Evolutionary conservation across 768 basidiomycete species (phyloP), one percentile per base, ranked within the genome.

Genomic region (Kwoniella dejecticola): DNA sequence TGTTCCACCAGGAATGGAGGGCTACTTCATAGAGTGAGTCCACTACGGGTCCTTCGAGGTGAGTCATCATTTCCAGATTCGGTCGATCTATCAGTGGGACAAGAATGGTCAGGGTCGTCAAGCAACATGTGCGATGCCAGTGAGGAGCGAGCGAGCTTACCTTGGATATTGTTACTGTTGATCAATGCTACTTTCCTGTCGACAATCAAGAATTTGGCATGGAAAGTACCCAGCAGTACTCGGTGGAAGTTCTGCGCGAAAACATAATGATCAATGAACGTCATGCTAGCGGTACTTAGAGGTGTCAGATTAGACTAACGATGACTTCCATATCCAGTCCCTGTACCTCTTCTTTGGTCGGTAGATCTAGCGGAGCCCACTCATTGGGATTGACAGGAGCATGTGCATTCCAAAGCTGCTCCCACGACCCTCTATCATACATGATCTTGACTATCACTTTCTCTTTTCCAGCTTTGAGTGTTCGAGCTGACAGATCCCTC

Each of bases 1-100:
- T 57, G 59, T 83, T 82, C 64, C 79, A 81, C 85, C 86, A 88
- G 45, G 84, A 84, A 55, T 87, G 80, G 49, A 89, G 82, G 13
- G 85, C 85, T 77, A 84, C 84, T 75, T 89, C 88, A 77, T 88
- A 88, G 64, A 89, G 81, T 4, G 84, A 81, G 57, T 88, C 83
- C 59, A 89, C 88, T 53, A 89, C 82, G 0, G 85, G 85, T 0
- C 88, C 88, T 70, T 89, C 88, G 42, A 88, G 81, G 65, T 88
- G 87, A 6, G 83, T 75, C 86, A 87, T 87, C 83, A 88, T 84
- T 53, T 80, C 80, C 38, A 81, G 67, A 48, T 81, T 80, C 4
- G 79, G 80, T 11, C 81, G 71, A 60, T 81, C 81, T 77, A 42
- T n/a, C 7, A 36, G 47, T 42, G 41, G 33, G 11, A n/a, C 33